Evolutionary conservation across 2,329 filamentous ascomycete genomes (phyloP), one percentile per base, ranked within the genome.

Genomic region (Aureobasidium sp.): DNA sequence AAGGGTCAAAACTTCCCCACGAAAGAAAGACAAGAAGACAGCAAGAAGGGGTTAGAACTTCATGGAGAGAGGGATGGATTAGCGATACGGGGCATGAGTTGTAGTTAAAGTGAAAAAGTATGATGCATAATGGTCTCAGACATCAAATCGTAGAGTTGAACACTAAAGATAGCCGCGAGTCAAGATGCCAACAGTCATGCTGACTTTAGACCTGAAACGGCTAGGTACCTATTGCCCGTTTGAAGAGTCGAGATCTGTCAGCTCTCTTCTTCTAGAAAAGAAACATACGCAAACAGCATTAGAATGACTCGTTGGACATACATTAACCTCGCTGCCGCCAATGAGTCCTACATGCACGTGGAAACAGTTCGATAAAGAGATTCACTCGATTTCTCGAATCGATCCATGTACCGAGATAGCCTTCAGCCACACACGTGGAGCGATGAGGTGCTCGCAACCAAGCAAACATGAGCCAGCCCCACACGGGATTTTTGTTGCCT

Each of bases 181-280:
- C 55, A 29, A 48, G 48, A 27, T 15, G 32, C n/a, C 27, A 23
- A 26, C 32, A 32, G 12, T 58, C n/a, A 15, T 39, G 32, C 17
- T 15, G 42, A 37, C 55, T 58, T 39, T 26, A n/a, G 32, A 37
- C 17, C 15, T 58, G 55, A 58, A 58, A 58, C 55, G 55, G 41
- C 32, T 47, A 23, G 42, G 13, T 48, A 20, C 20, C 20, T 20
- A 58, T 58, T 58, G 55, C 55, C 55, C 55, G 42, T 58, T 48
- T 27, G 15, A 1, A 39, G 5, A 58, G 23, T 13, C 42, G 23
- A 48, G 42, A 58, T 47, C 32, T 58, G 42, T 42, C 51, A 55
- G 51, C 51, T 55, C 51, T 29, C 23, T n/a, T n/a, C 51, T 55
- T 55, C 36, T n/a, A 42, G 37, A 42, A 20, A 20, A 42, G 26